Percentiles rank a stretch among this genome's conserved stretches.
Conservation (phyloP, 139 green algal genomes). For the Trebouxia sp. region DNA sequence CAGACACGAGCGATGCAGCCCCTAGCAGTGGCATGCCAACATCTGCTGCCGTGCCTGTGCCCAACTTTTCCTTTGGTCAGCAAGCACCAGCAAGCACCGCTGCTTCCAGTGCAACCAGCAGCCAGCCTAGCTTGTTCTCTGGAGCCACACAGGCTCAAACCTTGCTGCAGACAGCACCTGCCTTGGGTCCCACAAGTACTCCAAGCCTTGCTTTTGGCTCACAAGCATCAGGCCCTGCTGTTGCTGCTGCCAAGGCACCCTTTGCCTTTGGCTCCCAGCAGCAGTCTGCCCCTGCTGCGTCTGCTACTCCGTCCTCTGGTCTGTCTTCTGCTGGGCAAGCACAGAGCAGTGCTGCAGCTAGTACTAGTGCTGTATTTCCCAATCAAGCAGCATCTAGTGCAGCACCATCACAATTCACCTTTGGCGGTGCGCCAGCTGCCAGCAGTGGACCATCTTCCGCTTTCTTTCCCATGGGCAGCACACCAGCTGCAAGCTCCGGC, state of each 20-base stretch:
- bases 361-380: not conserved
- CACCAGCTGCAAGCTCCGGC: too few relatives aligned
- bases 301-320: not conserved
- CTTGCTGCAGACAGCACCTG: too few relatives aligned
- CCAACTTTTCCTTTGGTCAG: not conserved
- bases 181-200: too few relatives aligned
- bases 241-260: not conserved
- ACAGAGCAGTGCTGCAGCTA: not conserved
- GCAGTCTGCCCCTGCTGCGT: not conserved
- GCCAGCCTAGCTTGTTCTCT: not conserved
- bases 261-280: not conserved
- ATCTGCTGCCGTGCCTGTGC: too few relatives aligned
- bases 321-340: not conserved
- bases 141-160: too few relatives aligned
- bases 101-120: not conserved
- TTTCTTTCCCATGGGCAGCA: too few relatives aligned
- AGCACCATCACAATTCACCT: too few relatives aligned
- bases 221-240: not conserved
- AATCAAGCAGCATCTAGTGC: not conserved
- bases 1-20: too few relatives aligned
- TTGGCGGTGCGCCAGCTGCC: too few relatives aligned
- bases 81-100: not conserved
- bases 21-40: too few relatives aligned
- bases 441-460: too few relatives aligned
- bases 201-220: too few relatives aligned